Base-by-base conservation (phyloP, 257 asterid species). In the Linaria vulgaris region DNA sequence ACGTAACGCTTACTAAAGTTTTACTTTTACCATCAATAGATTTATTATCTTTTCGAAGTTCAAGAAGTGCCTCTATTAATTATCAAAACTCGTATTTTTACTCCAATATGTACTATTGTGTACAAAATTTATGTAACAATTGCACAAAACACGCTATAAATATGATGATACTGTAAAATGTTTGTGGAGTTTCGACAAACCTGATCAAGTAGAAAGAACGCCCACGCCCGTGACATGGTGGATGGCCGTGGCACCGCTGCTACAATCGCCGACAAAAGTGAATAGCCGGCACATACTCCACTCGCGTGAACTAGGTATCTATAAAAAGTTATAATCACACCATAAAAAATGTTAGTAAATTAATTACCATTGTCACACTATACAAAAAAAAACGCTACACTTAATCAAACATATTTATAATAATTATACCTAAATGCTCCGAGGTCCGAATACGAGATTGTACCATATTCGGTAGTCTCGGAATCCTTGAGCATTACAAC, bases 251-350 rank as follows among this genome's bases (percentile, higher is more conserved):
- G 95, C 56, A 88, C 78, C 7, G 88, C 90, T 39, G 86, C 85
- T 0, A 79, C 86, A 7, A 91, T 73, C 7, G 96, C 96, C 69
- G 96, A 88, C 41, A 91, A 70, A 61, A 91, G 86, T 12, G 98
- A 91, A 62, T 91, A 91, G 11, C 95, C 96, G 52, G 96, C 96
- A 23, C 98, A 91, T n/a, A 91, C 71, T 37, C 98, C 90, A 48
- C 95, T 91, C 22, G 96, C 98, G 72, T 88, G 96, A 22, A 88
- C 95, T 70, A 91, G 67, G 46, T 79, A 91, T 72, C 97, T 88
- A 58, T 37, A 49, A 51, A 68, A 15, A 11, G n/a, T n/a, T 27
- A 27, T 57, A 30, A 27, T 9, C 19, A 27, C 52, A 87, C 95
- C 82, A 77, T 74, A 86, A 85, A n/a, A n/a, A n/a, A n/a, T n/a